Evolutionary conservation across 208 protist species (phyloP), one percentile per base, ranked within the genome.

Genomic region (Leishmania mexicana): DNA sequence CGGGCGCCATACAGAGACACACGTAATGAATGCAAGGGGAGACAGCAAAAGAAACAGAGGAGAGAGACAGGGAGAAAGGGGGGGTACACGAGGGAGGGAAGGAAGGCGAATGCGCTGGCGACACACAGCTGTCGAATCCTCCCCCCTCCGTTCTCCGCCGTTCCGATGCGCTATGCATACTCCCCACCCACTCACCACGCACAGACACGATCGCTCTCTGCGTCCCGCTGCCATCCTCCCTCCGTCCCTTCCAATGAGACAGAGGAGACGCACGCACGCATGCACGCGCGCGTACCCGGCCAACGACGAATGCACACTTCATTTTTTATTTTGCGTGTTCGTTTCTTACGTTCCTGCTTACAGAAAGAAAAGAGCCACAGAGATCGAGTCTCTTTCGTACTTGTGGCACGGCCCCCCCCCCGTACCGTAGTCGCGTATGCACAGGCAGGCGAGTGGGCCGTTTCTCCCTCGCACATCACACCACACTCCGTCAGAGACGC

Each of bases 311-410:
- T 54, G 10, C 70, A 2, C 6, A 45, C 21, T 78, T 76, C 71
- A 65, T 65, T 49, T 64, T 81, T 76, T 85, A 64, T 17, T 83
- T 67, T 65, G 24, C 60, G 45, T 74, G 64, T 42, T 77, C 62
- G 75, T 79, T 77, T 73, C 38, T 86, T 85, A 76, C 53, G 54
- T 68, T 75, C 81, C 58, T 40, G 21, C 57, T 64, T 57, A 64
- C 51, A 78, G 35, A 62, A n/a, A 84, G 10, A 77, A 70, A 78
- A 83, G 47, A 83, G 40, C 78, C 54, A 24, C 38, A 84, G 35
- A 21, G 38, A 78, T 65, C 28, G 28, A 74, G 70, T 4, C 42
- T 74, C 45, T 19, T 45, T 51, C 45, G 28, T 45, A 19, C 70
- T 53, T 28, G 51, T 53, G 28, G 1, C 64, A n/a, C 13, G n/a